Base-by-base conservation (phyloP, 371 early-diverging fungal species). In the Actinomortierella wolfii region DNA sequence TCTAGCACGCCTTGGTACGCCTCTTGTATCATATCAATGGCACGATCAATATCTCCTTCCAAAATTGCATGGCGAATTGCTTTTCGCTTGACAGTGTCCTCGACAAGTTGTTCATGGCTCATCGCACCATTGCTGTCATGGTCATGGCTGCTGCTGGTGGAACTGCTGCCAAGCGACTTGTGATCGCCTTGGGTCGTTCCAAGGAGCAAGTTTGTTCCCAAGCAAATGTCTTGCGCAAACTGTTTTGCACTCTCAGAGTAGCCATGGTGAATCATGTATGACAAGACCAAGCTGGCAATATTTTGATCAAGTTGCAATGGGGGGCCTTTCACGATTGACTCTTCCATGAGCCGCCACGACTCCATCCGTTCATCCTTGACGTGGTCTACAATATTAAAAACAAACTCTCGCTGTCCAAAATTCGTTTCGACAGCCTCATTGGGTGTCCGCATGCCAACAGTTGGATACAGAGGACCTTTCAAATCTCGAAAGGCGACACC, bases 401-500 rank as follows among this genome's bases (percentile, higher is more conserved):
- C 68, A 79, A 98, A 98, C 15, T 86, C 81, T 41, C 61, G 61
- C 39, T 88, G 84, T 1, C 99, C 99, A 86, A 98, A 98, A 78
- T 97, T 98, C 13, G 87, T 92, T 56, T 86, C 84, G 15, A 96
- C 79, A 40, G 85, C 74, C 78, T 97, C 99, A 14, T 92, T 93
- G 1, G 84, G 84, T 8, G 98, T 96, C 41, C 96, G 81, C 75
- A 97, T 79, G 14, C 98, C 99, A 55, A 98, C 86, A 13, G 87
- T 85, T 2, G 98, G 96, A 65, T 83, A 97, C 14, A 94, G 62
- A n/a, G 77, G 57, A 0, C 77, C 76, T 26, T 81, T 81, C 17
- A 85, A 70, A 39, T 80, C 76, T n/a, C 76, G 67, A 51, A 83
- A 79, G 9, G 80, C 81, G 28, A 78, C 70, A 41, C 88, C 90